Base-by-base conservation (phyloP, 108 stramenopile genomes). In the Stephanodiscus minutulus region DNA sequence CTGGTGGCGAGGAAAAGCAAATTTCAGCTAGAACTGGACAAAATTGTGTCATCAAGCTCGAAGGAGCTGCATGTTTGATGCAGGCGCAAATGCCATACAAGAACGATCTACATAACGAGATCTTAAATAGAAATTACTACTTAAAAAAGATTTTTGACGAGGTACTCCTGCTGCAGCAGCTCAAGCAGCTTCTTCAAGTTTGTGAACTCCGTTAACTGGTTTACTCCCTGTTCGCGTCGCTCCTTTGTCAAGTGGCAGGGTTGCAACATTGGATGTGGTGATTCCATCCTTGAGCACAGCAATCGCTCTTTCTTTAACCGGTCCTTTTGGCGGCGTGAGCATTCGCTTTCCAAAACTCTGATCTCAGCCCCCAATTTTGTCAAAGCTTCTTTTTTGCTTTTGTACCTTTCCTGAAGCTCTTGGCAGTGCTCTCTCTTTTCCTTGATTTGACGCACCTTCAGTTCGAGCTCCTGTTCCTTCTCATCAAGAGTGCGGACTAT, bases 401-500 rank as follows among this genome's bases (percentile, higher is more conserved):
- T 47, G 59, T 85, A 86, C 28, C 48, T 56, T 44, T 84, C 55
- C 57, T 84, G 82, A 12, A 77, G 39, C 39, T 81, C 83, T 64
- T 83, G 58, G 61, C 81, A 85, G 33, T 75, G 43, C 47, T 62
- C 55, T 31, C 88, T 77, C 49, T 76, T 57, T 18, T 83, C 69
- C 33, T 82, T 81, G 31, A 93, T 75, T 50, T 89, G 21, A 21
- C 65, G 37, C 49, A 77, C 75, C 75, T 72, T 86, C 33, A 88
- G 91, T 43, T 82, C 72, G 39, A 92, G 65, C 41, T 81, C 72
- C 20, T 61, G 56, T 66, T 86, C 82, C 72, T 72, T 82, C 41
- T 53, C 75, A 33, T 88, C 88, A 18, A 95, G 67, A 35, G 83
- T 77, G 13, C 41, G n/a, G 21, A 68, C 83, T 59, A 93, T 91